A percentile compares a stretch with the other conserved stretches of the same genome.
Evolutionary conservation across 2,329 filamentous ascomycete genomes (phyloP).

Genomic region (Fusarium albidum): DNA sequence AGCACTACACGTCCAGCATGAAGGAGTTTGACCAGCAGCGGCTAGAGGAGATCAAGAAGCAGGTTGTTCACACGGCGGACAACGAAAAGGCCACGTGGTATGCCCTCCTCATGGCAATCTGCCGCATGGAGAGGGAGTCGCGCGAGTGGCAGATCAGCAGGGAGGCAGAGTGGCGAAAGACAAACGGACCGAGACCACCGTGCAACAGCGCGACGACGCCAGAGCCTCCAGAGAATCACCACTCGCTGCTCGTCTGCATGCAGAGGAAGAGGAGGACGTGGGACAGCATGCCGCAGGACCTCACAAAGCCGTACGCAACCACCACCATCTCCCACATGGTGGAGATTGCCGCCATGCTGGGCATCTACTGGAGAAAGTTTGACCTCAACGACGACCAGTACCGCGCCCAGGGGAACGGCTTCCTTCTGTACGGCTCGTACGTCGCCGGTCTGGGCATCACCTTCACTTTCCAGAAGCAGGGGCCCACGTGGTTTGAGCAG

Average conservation of each 20-base stretch:
- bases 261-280: conserved; percentile 34
- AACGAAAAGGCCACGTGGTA: conserved; percentile 36
- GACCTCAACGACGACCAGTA: conserved; percentile 47
- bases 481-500: conserved; percentile 45
- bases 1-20: conserved; percentile 28
- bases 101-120: conserved; percentile 28
- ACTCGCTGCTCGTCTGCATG: conserved; percentile 33
- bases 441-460: conserved; percentile 49
- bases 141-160: conserved; percentile 32
- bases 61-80: conserved; percentile 31
- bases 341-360: conserved; percentile 47
- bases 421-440: conserved; percentile 43
- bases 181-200: conserved; percentile 17
- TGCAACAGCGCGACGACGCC: not conserved
- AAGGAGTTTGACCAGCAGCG: conserved; percentile 28
- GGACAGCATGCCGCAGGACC: conserved; percentile 36
- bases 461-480: conserved; percentile 49
- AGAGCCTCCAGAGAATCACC: conserved; percentile 6
- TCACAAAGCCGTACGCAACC: conserved; percentile 46
- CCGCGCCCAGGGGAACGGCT: conserved; percentile 48
- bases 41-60: conserved; percentile 28
- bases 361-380: conserved; percentile 53
- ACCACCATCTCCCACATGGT: conserved; percentile 48
- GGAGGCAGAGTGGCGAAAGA: conserved; percentile 19
- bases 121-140: conserved; percentile 34